Evolutionary conservation across 2,329 filamentous ascomycete genomes (phyloP), one percentile per base, ranked within the genome.

Genomic region (Alternaria gaisen): DNA sequence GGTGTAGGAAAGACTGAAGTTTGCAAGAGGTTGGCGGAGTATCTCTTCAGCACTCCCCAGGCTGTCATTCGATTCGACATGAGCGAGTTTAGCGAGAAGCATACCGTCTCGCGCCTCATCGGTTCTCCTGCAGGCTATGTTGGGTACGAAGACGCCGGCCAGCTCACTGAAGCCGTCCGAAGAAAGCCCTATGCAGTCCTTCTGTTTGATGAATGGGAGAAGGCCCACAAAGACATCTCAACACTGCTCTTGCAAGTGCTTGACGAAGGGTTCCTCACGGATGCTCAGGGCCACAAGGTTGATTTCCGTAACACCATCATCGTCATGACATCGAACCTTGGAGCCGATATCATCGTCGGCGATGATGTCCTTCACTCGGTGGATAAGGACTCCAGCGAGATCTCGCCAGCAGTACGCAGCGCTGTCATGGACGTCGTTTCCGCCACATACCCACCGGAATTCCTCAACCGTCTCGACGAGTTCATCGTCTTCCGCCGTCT

Each of bases 261-360:
- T 0, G 95, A 98, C 74, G 95, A 98, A 77, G 95, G 95, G 3
- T 97, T 95, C 82, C 86, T 99, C 51, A 98, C 94, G 0, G 95
- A 98, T 76, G 89, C 93, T 0, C 94, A 98, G 80, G 95, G 95
- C 32, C 94, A 97, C 83, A 97, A 95, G 79, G 91, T 99, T 61
- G 95, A 98, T 77, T 98, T 98, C 84, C 87, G 91, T 63, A 98
- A 97, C 80, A 97, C 94, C 8, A 91, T 98, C 72, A 97, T 98
- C 68, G 94, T 98, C 3, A 86, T 99, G 57, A 98, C 95, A 0
- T 97, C 93, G 38, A 99, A 99, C 77, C 86, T 99, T 2, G 95
- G 95, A 40, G 94, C 95, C 14, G 88, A 97, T 58, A 94, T 97
- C 51, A 89, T 99, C 11, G 91, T 97, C 18, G 91, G 90, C 36